These are phyloP conservation scores for Syzygium aqueum DNA, from an alignment of 345 rosid species.

Conservation along the genomic window DNA sequence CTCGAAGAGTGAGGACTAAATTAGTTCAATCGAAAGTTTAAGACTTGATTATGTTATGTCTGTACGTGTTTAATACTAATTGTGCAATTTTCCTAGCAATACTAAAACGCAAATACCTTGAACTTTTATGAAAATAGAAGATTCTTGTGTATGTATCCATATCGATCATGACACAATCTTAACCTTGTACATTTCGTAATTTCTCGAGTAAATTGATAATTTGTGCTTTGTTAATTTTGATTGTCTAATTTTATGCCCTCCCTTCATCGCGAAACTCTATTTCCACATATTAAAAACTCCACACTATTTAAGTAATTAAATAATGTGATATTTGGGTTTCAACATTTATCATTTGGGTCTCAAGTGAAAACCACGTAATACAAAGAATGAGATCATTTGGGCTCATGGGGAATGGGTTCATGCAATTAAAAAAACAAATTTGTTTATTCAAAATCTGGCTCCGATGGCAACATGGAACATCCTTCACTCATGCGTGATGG, in stretches of 20 bases:
- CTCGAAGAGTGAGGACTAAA: too few species aligned
- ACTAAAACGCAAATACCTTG: fast-evolving
- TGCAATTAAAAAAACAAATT: background rate
- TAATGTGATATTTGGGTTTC: background rate
- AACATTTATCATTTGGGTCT: background rate
- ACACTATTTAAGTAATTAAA: fast-evolving
- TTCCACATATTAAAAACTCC: background rate
- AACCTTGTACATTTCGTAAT: background rate
- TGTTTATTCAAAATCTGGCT: background rate
- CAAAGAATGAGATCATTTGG: background rate
- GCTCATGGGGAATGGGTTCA: background rate
- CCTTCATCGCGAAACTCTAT: background rate
- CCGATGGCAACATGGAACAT: background rate
- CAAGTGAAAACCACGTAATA: background rate
- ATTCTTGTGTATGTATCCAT: background rate
- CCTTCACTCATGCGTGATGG: background rate
- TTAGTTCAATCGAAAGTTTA: too few species aligned
- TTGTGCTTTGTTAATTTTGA: background rate
- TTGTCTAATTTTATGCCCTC: too few species aligned
- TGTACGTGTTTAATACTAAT: background rate
- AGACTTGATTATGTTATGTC: fast-evolving
- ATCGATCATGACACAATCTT: background rate
- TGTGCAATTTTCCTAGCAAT: background rate
- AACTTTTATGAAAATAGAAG: background rate
- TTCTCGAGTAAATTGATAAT: background rate